These are phyloP conservation scores for Calonectria pseudoreteaudii DNA, from an alignment of 2,329 filamentous ascomycete species.

Conservation along the genomic window DNA sequence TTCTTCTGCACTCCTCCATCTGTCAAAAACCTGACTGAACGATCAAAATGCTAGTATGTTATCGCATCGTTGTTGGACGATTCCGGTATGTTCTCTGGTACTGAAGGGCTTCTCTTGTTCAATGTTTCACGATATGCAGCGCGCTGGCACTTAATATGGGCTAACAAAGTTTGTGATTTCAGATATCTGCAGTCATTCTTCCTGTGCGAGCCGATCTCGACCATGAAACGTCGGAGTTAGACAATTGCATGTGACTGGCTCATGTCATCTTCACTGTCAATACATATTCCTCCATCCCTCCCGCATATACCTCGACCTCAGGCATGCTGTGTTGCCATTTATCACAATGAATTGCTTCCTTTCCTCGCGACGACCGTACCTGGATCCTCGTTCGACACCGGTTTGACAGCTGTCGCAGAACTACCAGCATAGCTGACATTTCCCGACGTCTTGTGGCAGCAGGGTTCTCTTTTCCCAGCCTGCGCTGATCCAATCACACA, in stretches of 20 bases:
- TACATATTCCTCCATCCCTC: no score
- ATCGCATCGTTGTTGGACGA: neutral
- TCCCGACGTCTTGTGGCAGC: neutral
- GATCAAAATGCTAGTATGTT: neutral
- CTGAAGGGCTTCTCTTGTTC: neutral
- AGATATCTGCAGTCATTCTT: no score
- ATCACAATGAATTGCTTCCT: neutral
- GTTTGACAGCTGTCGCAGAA: no score
- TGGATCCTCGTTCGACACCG: accelerated
- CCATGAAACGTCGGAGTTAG: neutral
- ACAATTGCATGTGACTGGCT: no score
- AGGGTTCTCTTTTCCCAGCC: neutral
- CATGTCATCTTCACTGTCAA: no score
- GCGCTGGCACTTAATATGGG: neutral
- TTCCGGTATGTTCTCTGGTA: neutral
- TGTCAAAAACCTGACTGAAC: neutral
- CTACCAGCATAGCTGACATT: no score
- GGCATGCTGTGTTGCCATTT: accelerated
- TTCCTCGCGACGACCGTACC: neutral
- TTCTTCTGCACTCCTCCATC: neutral
- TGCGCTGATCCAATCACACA: neutral
- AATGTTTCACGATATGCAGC: neutral
- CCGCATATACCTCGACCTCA: neutral
- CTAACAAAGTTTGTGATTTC: neutral
- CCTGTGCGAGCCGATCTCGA: neutral